Evolutionary conservation across 2,329 filamentous ascomycete species (phyloP), one percentile per base, ranked within the genome.

Genomic region (Beauveria varroae): DNA sequence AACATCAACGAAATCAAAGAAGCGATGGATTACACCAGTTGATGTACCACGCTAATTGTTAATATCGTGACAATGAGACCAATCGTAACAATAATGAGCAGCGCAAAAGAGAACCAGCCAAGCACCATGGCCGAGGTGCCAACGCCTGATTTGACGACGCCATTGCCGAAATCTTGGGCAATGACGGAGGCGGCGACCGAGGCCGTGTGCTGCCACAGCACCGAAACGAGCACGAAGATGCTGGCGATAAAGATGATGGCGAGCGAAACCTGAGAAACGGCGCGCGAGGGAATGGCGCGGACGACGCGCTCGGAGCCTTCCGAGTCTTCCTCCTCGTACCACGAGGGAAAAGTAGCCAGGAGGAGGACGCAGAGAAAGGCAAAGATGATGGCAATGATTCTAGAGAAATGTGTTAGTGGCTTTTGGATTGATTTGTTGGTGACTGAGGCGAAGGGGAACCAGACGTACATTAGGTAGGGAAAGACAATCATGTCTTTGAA

Each of bases 401-500:
- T 95, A 67, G 30, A 7, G 22, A 5, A 49, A 4, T 9, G 14
- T 24, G 26, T 68, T 60, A 68, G 68, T 12, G 52, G 14, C 22
- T 37, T 47, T 7, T 49, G 43, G 8, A 12, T 49, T n/a, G n/a
- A n/a, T n/a, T n/a, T n/a, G n/a, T n/a, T n/a, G n/a, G n/a, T n/a
- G n/a, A n/a, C n/a, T n/a, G n/a, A n/a, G n/a, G n/a, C n/a, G n/a
- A n/a, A n/a, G n/a, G n/a, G n/a, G n/a, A n/a, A n/a, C n/a, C n/a
- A n/a, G n/a, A n/a, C 90, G 80, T 75, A 95, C 89, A 99, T 88
- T 22, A 99, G 79, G 72, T 98, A 99, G 10, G 95, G 95, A 73
- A 99, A 99, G 50, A 99, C 93, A 73, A 99, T 95, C 77, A 93
- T 93, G 75, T 98, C 92, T 76, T 98, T 98, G 79, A 99, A 99